These are phyloP conservation scores for Malassezia globosa DNA, from an alignment of 1,284 basidiomycete species.

Conservation along the genomic window DNA sequence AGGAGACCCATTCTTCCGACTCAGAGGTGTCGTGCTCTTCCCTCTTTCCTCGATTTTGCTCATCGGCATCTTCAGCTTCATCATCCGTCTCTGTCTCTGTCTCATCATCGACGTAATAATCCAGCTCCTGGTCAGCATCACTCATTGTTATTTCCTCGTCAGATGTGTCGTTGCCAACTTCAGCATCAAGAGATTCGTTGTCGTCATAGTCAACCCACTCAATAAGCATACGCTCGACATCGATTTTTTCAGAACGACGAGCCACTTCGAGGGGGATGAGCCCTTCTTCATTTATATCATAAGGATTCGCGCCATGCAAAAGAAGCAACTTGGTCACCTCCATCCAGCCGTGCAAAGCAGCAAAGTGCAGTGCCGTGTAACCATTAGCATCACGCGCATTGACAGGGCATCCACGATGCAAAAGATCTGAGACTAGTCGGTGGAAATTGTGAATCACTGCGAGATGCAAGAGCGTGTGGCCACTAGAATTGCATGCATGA, in stretches of 20 bases:
- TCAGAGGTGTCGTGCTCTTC: conserved; percentile 20
- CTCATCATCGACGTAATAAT: no score
- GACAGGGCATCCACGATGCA: conserved; percentile 63
- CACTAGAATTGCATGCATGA: conserved; percentile 44
- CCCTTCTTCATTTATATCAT: conserved; percentile 65
- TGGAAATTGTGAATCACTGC: conserved; percentile 70
- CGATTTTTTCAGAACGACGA: conserved; percentile 52
- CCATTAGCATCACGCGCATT: conserved; percentile 81
- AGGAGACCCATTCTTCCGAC: conserved; percentile 21
- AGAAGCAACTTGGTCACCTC: conserved; percentile 62
- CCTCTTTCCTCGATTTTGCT: conserved; percentile 22
- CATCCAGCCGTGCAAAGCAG: conserved; percentile 59
- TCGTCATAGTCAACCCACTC: conserved; percentile 4
- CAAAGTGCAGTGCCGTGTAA: conserved; percentile 78
- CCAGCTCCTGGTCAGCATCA: no score
- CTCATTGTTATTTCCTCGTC: no score
- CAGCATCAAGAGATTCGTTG: background rate
- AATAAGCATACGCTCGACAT: conserved; percentile 49
- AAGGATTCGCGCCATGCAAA: conserved; percentile 65
- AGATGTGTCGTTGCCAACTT: conserved; percentile 3
- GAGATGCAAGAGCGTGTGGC: conserved; percentile 61
- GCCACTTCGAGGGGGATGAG: conserved; percentile 69
- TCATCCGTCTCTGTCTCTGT: background rate
- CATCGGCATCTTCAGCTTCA: conserved; percentile 19
- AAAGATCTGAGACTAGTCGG: conserved; percentile 61